Evolutionary conservation across 176 grass and related monocot genomes (phyloP).

Genomic region (Bothriochloa decipiens): DNA sequence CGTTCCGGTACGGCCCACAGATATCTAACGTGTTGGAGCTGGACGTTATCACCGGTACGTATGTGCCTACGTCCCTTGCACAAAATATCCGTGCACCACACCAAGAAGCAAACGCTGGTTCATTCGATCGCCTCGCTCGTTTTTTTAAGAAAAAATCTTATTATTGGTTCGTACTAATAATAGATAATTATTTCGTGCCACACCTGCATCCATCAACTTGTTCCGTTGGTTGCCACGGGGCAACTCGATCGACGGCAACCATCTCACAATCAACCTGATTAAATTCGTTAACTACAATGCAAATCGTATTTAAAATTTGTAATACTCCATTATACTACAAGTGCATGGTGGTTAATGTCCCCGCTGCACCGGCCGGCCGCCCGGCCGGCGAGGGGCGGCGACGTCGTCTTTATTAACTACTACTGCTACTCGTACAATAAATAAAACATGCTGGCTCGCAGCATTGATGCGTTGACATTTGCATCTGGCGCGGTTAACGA

Average conservation of each 20-base stretch:
- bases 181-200: constrained; percentile 14
- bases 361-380: constrained; percentile 5
- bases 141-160: background rate
- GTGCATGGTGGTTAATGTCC: constrained; percentile 8
- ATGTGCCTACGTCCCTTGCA: background rate
- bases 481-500: background rate
- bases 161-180: background rate
- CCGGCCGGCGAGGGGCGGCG: constrained; percentile 18
- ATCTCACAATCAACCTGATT: background rate
- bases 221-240: background rate
- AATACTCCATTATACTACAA: background rate
- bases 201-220: background rate
- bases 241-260: constrained; percentile 8
- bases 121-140: no score
- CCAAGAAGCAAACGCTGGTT: constrained; percentile 25
- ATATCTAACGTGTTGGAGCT: constrained; percentile 82
- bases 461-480: constrained; percentile 21
- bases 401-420: constrained; percentile 34
- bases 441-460: constrained; percentile 4
- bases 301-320: background rate
- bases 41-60: constrained; percentile 92
- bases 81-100: constrained; percentile 17
- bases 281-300: background rate
- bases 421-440: background rate
- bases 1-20: constrained; percentile 77